Evolutionary conservation across 768 basidiomycete genomes (phyloP), one percentile per base, ranked within the genome.

Genomic region (Leccinellum luteum): DNA sequence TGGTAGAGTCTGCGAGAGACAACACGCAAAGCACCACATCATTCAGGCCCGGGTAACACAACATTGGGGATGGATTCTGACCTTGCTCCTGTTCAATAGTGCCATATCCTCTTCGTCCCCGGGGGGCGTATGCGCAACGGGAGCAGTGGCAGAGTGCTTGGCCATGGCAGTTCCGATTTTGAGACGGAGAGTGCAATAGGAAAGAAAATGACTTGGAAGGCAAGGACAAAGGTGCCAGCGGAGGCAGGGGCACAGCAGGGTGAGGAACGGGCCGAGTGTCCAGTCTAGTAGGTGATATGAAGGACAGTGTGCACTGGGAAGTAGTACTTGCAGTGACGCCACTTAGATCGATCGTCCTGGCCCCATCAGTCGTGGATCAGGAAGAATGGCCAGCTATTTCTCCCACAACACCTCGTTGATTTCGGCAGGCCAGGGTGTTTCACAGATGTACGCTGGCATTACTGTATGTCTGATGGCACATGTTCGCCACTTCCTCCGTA

Each of bases 401-500:
- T 48, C 54, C 51, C 56, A 47, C 54, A 56, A 44, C 5, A 51
- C 67, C 67, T 64, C 67, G 51, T 57, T 67, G 53, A 52, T 54
- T 50, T 14, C 57, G 48, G 58, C 53, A 63, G 61, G 58, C 49
- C 38, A 3, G 9, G 19, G 41, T 28, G 21, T 47, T 31, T 41
- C 53, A 32, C 5, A 34, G 51, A 51, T 52, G 45, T 48, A 34
- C 21, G 49, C 41, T 47, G n/a, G 53, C 1, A 27, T 25, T 2
- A 25, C 25, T 25, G 25, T 25, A 25, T n/a, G n/a, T n/a, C n/a
- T n/a, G n/a, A n/a, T n/a, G n/a, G n/a, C n/a, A n/a, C n/a, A n/a
- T n/a, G n/a, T n/a, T n/a, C n/a, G n/a, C n/a, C n/a, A n/a, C n/a
- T n/a, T n/a, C n/a, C n/a, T n/a, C n/a, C n/a, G n/a, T n/a, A n/a